Conservation (phyloP, 2,329 filamentous ascomycete genomes). For the Xylaria multiplex region DNA sequence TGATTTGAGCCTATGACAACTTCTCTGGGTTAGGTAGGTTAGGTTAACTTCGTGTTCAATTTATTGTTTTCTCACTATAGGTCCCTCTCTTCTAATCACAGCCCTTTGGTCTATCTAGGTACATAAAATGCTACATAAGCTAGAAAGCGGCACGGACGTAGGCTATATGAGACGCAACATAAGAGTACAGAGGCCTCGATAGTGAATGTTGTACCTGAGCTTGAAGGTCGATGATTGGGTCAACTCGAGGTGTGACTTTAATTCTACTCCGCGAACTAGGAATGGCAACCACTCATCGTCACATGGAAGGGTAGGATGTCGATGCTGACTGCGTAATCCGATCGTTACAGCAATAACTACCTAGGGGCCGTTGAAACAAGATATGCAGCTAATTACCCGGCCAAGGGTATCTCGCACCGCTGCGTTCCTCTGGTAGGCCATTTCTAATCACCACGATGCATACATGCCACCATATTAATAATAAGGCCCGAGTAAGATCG, state of each 20-base stretch:
- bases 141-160: background rate
- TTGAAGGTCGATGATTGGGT: background rate
- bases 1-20: background rate
- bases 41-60: background rate
- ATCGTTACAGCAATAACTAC: background rate
- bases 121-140: background rate
- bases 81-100: background rate
- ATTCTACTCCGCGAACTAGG: background rate
- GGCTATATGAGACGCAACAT: background rate
- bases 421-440: background rate
- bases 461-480: background rate
- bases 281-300: background rate
- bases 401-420: background rate
- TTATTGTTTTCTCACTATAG: background rate
- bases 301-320: background rate
- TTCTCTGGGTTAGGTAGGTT: conserved; percentile 13
- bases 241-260: background rate
- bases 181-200: background rate
- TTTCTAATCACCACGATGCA: background rate
- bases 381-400: background rate
- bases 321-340: background rate
- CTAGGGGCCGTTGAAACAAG: background rate
- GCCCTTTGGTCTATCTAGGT: too few relatives aligned
- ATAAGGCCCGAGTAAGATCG: conserved; percentile 3
- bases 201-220: background rate